A percentile compares a stretch with the other conserved stretches of the same genome.
Evolutionary conservation across 176 grass and related monocot genomes (phyloP).

Genomic region (Aechmea fasciata): DNA sequence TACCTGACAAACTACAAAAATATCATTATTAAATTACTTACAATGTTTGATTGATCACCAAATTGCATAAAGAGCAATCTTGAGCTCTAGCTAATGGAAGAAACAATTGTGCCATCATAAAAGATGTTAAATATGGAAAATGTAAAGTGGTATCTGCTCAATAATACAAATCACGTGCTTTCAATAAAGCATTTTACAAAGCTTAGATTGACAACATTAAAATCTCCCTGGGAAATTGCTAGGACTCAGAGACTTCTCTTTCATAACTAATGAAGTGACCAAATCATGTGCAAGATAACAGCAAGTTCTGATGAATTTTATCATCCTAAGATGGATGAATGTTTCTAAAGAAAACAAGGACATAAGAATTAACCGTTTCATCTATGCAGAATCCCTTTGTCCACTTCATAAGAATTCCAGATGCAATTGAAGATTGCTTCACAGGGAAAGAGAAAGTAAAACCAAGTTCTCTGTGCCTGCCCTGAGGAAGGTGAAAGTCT

Average conservation of each 20-base stretch:
- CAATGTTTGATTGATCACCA: too few relatives aligned
- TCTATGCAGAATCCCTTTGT: conserved; percentile 76
- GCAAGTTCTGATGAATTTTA: not conserved
- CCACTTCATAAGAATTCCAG: conserved; percentile 86
- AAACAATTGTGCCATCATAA: too few relatives aligned
- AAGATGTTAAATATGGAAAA: too few relatives aligned
- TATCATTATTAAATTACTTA: too few relatives aligned
- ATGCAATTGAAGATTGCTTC: conserved; percentile 58
- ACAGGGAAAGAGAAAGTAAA: conserved; percentile 94
- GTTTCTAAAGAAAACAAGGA: not conserved
- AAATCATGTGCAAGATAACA: not conserved
- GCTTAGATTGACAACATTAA: too few relatives aligned
- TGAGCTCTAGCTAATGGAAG: too few relatives aligned
- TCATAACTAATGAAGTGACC: not conserved
- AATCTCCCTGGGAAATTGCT: too few relatives aligned
- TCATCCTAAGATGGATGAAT: not conserved
- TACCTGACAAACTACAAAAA: too few relatives aligned
- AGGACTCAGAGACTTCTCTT: not conserved
- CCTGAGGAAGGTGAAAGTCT: conserved; percentile 52
- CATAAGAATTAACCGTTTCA: conserved; percentile 36
- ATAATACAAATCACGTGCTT: too few relatives aligned
- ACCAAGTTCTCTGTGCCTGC: conserved; percentile 59
- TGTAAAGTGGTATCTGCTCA: too few relatives aligned
- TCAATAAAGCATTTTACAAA: too few relatives aligned
- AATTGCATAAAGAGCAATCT: too few relatives aligned